Evolutionary conservation across 2,329 filamentous ascomycete genomes (phyloP).

Genomic region (Alternaria hordeiaustralica): DNA sequence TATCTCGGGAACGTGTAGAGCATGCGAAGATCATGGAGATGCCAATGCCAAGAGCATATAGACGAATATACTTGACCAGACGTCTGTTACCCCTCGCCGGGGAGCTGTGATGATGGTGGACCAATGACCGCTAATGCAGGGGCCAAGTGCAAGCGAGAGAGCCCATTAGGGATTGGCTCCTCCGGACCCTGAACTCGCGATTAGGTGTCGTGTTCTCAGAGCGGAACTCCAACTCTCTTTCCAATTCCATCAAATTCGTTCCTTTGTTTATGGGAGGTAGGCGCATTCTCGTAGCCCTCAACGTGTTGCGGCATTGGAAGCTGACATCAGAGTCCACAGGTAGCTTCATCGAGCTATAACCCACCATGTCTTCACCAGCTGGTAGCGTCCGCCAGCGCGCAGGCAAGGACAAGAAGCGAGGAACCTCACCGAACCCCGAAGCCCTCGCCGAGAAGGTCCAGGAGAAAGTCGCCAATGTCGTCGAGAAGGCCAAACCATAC

Average conservation of each 20-base stretch:
- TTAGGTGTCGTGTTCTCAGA: slow-evolving; percentile 32
- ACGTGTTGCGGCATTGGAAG: background rate
- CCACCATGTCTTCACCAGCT: slow-evolving; percentile 48
- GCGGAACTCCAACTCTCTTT: slow-evolving; percentile 26
- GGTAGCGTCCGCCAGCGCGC: slow-evolving; percentile 47
- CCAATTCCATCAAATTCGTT: slow-evolving; percentile 24
- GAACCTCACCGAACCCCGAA: slow-evolving; percentile 46
- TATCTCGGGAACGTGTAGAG: background rate
- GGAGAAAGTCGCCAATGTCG: slow-evolving; percentile 35
- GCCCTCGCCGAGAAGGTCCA: slow-evolving; percentile 36
- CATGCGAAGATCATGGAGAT: background rate
- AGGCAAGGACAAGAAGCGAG: slow-evolving; percentile 48
- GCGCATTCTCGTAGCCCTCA: slow-evolving; percentile 12
- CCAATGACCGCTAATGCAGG: slow-evolving; percentile 16
- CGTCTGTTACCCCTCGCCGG: slow-evolving; percentile 7
- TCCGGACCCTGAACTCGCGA: slow-evolving; percentile 24
- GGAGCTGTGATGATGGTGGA: slow-evolving; percentile 5
- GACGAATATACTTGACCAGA: background rate
- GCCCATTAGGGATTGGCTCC: slow-evolving; percentile 11
- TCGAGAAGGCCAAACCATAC: slow-evolving; percentile 45
- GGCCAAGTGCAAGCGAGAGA: slow-evolving; percentile 14
- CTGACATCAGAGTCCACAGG: slow-evolving; percentile 28
- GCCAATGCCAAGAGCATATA: slow-evolving; percentile 8
- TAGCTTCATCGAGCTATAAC: slow-evolving; percentile 33
- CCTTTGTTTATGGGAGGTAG: slow-evolving; percentile 29